These are phyloP conservation scores for Bondarzewia mesenterica DNA, from an alignment of 1,284 basidiomycete genomes.

Conservation along the genomic window DNA sequence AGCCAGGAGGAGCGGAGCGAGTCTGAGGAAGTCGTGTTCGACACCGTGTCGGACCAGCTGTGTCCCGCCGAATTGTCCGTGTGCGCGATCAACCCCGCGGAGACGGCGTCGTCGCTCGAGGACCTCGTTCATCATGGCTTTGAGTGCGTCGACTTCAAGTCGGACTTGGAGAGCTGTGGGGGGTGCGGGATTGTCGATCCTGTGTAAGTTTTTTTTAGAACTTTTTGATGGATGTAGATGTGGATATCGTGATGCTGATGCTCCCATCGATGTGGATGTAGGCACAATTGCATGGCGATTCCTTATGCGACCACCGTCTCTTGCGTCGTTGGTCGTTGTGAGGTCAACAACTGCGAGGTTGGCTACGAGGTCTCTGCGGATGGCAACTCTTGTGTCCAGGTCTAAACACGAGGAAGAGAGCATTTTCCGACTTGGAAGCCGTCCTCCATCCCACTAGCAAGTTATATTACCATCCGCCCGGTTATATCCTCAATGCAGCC, in stretches of 20 bases:
- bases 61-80: slow-evolving; percentile 18
- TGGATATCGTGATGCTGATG: background rate
- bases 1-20: background rate
- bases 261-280: slow-evolving; percentile 7
- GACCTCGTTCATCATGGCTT: slow-evolving; percentile 18
- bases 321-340: slow-evolving; percentile 21
- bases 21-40: background rate
- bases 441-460: too few relatives aligned
- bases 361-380: slow-evolving; percentile 17
- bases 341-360: slow-evolving; percentile 19
- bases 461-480: background rate
- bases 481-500: too few relatives aligned
- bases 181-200: slow-evolving; percentile 22
- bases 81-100: slow-evolving; percentile 15
- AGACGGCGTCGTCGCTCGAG: slow-evolving; percentile 5
- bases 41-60: slow-evolving; percentile 5
- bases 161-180: slow-evolving; percentile 24
- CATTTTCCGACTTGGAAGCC: background rate
- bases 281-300: slow-evolving; percentile 23
- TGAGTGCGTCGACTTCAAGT: slow-evolving; percentile 24
- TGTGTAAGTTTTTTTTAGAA: slow-evolving; percentile 17
- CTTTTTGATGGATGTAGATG: background rate
- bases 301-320: slow-evolving; percentile 19
- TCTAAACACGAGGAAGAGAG: background rate
- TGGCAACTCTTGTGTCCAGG: slow-evolving; percentile 15